These are phyloP conservation scores for Solanum pinnatisectum DNA, from an alignment of 257 asterid species.

Conservation along the genomic window DNA sequence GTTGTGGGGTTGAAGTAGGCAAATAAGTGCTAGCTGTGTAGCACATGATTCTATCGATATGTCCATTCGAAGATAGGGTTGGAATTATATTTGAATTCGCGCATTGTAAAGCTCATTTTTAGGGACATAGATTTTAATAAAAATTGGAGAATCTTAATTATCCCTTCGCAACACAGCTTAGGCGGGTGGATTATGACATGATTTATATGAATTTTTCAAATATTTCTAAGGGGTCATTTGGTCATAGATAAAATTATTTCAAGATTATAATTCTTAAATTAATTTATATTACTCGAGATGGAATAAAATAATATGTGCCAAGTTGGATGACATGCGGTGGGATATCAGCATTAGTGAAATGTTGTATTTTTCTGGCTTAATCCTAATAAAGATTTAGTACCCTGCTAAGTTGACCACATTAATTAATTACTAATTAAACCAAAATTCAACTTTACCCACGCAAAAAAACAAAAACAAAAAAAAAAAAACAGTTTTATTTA, in stretches of 20 bases:
- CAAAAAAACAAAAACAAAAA: not conserved
- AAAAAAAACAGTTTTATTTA: not conserved
- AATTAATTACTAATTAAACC: not conserved
- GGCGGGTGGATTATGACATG: rapidly evolving
- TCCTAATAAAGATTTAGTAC: not conserved
- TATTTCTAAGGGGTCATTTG: not conserved
- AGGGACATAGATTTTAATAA: rapidly evolving
- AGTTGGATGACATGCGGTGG: not conserved
- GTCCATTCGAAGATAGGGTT: not conserved
- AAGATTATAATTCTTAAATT: too few species aligned
- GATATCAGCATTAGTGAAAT: not conserved
- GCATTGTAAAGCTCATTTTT: rapidly evolving
- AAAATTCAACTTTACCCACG: not conserved
- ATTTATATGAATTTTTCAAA: not conserved
- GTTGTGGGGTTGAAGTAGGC: not conserved
- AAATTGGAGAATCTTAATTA: not conserved
- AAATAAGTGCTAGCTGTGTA: not conserved
- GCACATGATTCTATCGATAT: not conserved
- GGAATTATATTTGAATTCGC: not conserved
- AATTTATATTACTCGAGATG: not conserved
- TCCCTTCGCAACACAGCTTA: not conserved
- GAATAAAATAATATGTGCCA: not conserved
- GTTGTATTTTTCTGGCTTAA: not conserved
- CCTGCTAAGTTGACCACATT: not conserved
- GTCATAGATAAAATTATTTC: not conserved